Percentiles rank a stretch among this genome's conserved stretches.
Evolutionary conservation across 169 alveolate species (phyloP).

Genomic region (Babesia caballi): DNA sequence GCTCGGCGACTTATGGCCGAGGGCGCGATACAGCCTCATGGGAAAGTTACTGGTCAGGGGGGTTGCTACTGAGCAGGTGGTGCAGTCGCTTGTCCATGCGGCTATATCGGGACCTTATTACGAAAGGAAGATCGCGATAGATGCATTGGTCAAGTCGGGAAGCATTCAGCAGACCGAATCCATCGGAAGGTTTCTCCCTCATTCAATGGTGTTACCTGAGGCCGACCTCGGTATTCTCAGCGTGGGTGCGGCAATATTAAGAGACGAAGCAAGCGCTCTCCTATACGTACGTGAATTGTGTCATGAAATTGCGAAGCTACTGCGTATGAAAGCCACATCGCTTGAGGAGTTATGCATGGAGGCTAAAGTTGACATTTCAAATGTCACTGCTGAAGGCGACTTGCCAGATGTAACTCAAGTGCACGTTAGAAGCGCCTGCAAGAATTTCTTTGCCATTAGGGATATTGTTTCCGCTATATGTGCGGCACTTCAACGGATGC

Average conservation of each 20-base stretch:
- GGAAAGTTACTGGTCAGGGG: constrained; percentile 6
- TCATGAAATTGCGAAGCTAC: not conserved
- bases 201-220: not conserved
- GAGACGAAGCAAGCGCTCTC: not conserved
- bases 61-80: not conserved
- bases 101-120: not conserved
- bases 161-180: no score
- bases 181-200: not conserved
- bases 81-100: not conserved
- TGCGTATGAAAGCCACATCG: not conserved
- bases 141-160: not conserved
- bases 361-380: not conserved
- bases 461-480: not conserved
- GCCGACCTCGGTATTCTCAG: constrained; percentile 7
- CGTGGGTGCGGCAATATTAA: not conserved
- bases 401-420: not conserved
- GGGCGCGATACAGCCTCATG: constrained; percentile 1
- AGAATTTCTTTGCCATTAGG: not conserved
- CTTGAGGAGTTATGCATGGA: not conserved
- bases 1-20: not conserved
- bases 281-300: not conserved
- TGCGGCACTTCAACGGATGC: not conserved
- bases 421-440: not conserved
- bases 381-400: not conserved
- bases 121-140: constrained; percentile 2